phyloP scores from a whole-genome alignment of 768 basidiomycete genomes.

The Lactarius hengduanensis region DNA sequence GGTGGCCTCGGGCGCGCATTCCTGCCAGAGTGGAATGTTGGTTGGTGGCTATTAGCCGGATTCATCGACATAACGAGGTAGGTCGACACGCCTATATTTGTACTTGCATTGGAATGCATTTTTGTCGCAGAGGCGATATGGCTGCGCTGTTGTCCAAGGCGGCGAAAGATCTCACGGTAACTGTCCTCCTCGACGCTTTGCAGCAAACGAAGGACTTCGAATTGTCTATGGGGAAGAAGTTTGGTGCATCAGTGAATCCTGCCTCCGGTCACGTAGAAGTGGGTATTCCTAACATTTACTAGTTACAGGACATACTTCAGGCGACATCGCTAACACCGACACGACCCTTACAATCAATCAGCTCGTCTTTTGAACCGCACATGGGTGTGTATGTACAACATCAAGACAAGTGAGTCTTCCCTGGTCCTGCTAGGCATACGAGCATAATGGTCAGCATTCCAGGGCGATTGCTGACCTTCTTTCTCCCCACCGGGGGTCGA shows the following conservation, averaged over 20 bases:
- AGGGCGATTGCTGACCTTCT: slow-evolving; percentile 93
- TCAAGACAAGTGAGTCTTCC: slow-evolving; percentile 77
- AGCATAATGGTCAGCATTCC: slow-evolving; percentile 11
- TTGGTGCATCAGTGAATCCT: slow-evolving; percentile 62
- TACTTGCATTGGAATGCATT: neutral
- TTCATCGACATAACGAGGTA: slow-evolving; percentile 93
- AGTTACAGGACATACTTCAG: slow-evolving; percentile 69
- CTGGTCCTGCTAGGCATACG: neutral
- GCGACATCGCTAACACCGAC: slow-evolving; percentile 49
- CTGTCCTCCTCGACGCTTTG: slow-evolving; percentile 78
- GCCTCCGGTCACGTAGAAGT: neutral
- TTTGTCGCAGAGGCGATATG: slow-evolving; percentile 69
- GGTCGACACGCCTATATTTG: slow-evolving; percentile 10
- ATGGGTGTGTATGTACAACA: slow-evolving; percentile 94
- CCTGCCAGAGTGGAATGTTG: slow-evolving; percentile 83
- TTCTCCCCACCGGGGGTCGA: slow-evolving; percentile 66
- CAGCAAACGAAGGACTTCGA: slow-evolving; percentile 91
- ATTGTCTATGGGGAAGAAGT: slow-evolving; percentile 74
- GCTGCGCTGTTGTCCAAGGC: slow-evolving; percentile 77
- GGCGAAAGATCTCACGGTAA: slow-evolving; percentile 68
- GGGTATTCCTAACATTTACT: slow-evolving; percentile 8
- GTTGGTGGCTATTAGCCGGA: slow-evolving; percentile 74
- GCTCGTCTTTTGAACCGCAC: slow-evolving; percentile 89
- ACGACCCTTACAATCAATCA: slow-evolving; percentile 62
- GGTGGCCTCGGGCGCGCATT: slow-evolving; percentile 83